Conservation (phyloP, 371 early-diverging fungal genomes). For the Rhizomucor pusillus region DNA sequence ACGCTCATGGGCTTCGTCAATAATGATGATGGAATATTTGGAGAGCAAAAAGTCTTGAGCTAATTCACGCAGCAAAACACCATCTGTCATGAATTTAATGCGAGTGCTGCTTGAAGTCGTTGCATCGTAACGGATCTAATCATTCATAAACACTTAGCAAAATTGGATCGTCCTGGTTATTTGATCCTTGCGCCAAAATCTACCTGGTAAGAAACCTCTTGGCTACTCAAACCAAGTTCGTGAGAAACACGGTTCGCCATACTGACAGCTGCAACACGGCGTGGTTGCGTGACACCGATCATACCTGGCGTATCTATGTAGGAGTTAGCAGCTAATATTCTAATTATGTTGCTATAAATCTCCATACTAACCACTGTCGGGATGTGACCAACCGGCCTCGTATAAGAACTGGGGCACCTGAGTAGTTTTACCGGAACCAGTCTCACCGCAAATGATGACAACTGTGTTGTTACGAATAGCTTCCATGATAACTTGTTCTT, state of each 20-base stretch:
- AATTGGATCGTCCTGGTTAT: neutral
- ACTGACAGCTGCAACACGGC: slow-evolving; percentile 98
- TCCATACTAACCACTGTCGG: slow-evolving; percentile 52
- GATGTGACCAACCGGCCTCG: slow-evolving; percentile 94
- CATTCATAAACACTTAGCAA: slow-evolving; percentile 24
- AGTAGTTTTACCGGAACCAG: slow-evolving; percentile 98
- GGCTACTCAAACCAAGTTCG: slow-evolving; percentile 74
- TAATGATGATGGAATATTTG: slow-evolving; percentile 93
- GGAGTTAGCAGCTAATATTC: too few relatives aligned
- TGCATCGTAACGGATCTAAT: slow-evolving; percentile 93
- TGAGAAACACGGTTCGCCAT: slow-evolving; percentile 95
- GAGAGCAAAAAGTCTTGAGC: slow-evolving; percentile 84
- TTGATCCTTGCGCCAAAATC: neutral
- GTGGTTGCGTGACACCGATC: slow-evolving; percentile 98
- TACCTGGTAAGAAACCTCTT: slow-evolving; percentile 61
- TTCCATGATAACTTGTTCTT: slow-evolving; percentile 97
- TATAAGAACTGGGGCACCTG: slow-evolving; percentile 99
- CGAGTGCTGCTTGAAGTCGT: slow-evolving; percentile 73
- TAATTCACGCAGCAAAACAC: slow-evolving; percentile 95
- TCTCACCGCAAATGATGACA: slow-evolving; percentile 95
- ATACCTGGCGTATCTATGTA: slow-evolving; percentile 71
- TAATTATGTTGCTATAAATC: slow-evolving; percentile 5
- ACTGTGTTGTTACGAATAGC: slow-evolving; percentile 83
- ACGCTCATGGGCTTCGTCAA: slow-evolving; percentile 99
- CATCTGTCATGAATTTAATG: slow-evolving; percentile 99